Evolutionary conservation across 2,329 filamentous ascomycete genomes (phyloP), one percentile per base, ranked within the genome.

Genomic region (Bipolaris cookei): DNA sequence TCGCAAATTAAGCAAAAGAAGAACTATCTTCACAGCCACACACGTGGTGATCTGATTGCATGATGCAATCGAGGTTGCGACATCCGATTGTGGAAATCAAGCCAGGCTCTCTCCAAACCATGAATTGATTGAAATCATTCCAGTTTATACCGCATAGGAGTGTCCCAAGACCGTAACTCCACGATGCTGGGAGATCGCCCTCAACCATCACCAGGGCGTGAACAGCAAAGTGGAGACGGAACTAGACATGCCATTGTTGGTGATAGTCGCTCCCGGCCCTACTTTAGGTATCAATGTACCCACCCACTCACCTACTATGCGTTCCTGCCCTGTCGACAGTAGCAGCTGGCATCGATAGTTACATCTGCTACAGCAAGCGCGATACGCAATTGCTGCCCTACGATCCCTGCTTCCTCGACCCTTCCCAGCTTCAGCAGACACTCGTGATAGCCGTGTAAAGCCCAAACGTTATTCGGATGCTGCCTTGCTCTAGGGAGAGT

Each of bases 391-490:
- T 84, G 81, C 60, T 79, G 73, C 56, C 76, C 67, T 14, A 86
- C 68, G n/a, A 81, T 76, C 3, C 65, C 67, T 5, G 82, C 83
- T 66, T 86, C 83, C 0, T 72, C 77, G 1, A 52, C 66, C 13
- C 80, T 76, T 0, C 84, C 86, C 13, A 89, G 70, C 58, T 78
- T 84, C 3, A 81, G 62, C 46, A 92, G 70, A 68, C 90, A 90
- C 75, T 92, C 90, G 61, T 90, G 83, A 62, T 87, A 89, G 0
- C 90, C 90, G 64, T 90, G 88, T 59, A 92, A 73, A 4, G 88
- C 84, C 90, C 90, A 92, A 0, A 92, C 85, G 62, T 93, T 92
- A 46, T 88, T 88, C 6, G 84, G 87, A 73, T 92, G 90, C 60
- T 85, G 84, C 47, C 86, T 78, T 0, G 88, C 84, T 18, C 90